Evolutionary conservation across 2,329 filamentous ascomycete genomes (phyloP).

Genomic region (Colletotrichum incanum): DNA sequence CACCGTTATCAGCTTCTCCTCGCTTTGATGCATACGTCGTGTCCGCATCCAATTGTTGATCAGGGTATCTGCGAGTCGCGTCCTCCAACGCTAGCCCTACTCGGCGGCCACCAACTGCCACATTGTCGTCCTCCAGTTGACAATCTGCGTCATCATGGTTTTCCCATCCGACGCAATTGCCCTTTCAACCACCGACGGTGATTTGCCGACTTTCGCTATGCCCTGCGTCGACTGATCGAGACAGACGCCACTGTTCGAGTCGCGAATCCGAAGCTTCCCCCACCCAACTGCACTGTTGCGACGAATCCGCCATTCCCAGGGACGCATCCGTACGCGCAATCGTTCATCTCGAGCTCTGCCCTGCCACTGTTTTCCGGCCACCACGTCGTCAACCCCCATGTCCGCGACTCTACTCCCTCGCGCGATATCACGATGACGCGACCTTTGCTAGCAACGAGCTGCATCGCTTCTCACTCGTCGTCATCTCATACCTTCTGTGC

Average conservation of each 20-base stretch:
- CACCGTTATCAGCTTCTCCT: neutral
- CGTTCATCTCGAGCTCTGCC: slow-evolving; percentile 35
- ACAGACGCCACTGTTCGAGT: slow-evolving; percentile 29
- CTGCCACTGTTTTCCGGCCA: slow-evolving; percentile 29
- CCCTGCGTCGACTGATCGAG: slow-evolving; percentile 40
- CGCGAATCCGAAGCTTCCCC: slow-evolving; percentile 32
- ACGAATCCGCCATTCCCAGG: slow-evolving; percentile 25
- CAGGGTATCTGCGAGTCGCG: neutral
- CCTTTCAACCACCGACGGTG: slow-evolving; percentile 21
- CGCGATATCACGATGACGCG: slow-evolving; percentile 28
- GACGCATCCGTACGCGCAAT: slow-evolving; percentile 28
- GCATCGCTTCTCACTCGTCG: slow-evolving; percentile 20
- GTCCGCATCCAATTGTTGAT: neutral
- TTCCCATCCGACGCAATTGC: slow-evolving; percentile 24
- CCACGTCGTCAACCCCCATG: slow-evolving; percentile 34
- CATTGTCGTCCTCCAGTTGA: slow-evolving; percentile 26
- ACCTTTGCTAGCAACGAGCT: slow-evolving; percentile 17
- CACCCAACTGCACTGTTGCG: slow-evolving; percentile 36
- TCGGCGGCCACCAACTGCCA: slow-evolving; percentile 33
- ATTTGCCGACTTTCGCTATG: slow-evolving; percentile 36
- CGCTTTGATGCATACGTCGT: neutral
- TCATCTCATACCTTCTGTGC: slow-evolving; percentile 21
- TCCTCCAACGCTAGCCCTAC: neutral
- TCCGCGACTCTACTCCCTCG: slow-evolving; percentile 4
- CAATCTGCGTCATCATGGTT: slow-evolving; percentile 33